Evolutionary conservation across 169 alveolate species (phyloP), one percentile per base, ranked within the genome.

Genomic region (Cryptosporidium xiaoi): DNA sequence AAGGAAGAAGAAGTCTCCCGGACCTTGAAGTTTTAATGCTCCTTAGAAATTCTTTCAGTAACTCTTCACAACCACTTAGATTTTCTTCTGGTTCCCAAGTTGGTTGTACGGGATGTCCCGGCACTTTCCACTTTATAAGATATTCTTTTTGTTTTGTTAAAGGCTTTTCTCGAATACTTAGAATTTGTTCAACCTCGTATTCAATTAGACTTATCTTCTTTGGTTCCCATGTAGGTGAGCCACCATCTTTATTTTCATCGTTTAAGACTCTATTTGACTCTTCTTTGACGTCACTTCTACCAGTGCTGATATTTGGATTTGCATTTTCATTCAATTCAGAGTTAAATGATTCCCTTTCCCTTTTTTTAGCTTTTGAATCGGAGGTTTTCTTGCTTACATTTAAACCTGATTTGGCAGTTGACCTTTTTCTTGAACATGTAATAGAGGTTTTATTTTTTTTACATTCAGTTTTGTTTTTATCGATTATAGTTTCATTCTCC

Each of bases 71-170:
- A 6, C 87, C 87, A 27, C 64, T 56, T 12, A 77, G 87, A 48
- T 77, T 56, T 77, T 77, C 87, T 50, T 77, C 77, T 12, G 87
- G 87, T 56, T 77, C 87, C 87, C 87, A 77, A 3, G 87, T 77
- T n/a, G 87, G 87, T 16, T 77, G 87, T 58, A 77, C 87, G 12
- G 87, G 87, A 0, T 77, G 87, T 6, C 87, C 77, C 20, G 87
- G 87, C 3, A 77, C 71, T 46, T 77, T 77, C 87, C 87, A 77
- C 40, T 77, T 77, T 24, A 77, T 24, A 29, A 77, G 53, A 40
- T 77, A 77, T 50, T 77, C 87, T 51, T 62, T 77, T 62, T 77
- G 87, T 15, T 77, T 77, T n/a, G 87, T 60, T 1, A 77, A 36
- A 24, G 87, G 87, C 24, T 77, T 77, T 44, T 77, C 87, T 27